Evolutionary conservation across 2,329 filamentous ascomycete genomes (phyloP).

Genomic region (Aspergillus fructus): DNA sequence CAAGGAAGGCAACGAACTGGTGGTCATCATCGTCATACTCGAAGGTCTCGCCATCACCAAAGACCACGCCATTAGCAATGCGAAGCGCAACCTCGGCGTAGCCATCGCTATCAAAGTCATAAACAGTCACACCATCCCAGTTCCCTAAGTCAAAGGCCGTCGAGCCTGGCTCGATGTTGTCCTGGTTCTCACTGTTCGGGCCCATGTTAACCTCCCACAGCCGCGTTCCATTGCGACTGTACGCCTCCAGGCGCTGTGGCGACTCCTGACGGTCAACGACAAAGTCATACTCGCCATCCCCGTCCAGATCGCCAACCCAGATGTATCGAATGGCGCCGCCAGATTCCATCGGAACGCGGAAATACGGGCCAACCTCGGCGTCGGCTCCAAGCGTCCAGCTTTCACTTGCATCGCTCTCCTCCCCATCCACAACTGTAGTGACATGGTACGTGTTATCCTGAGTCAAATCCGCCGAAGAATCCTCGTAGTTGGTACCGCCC

Average conservation of each 20-base stretch:
- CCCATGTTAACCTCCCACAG: constrained; percentile 2
- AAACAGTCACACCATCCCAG: constrained; percentile 7
- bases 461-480: neutral
- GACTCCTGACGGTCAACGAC: constrained; percentile 2
- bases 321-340: neutral
- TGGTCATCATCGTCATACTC: neutral
- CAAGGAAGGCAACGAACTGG: constrained; percentile 1
- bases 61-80: constrained; percentile 7
- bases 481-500: constrained; percentile 2
- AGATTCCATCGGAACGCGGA: constrained; percentile 1
- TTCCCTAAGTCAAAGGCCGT: neutral
- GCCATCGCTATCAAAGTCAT: constrained; percentile 7
- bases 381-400: neutral
- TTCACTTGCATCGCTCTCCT: neutral
- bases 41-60: constrained; percentile 3
- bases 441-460: constrained; percentile 6
- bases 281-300: constrained; percentile 11
- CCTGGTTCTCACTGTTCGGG: constrained; percentile 8
- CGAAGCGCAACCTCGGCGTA: neutral
- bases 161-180: constrained; percentile 3
- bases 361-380: neutral
- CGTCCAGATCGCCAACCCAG: constrained; percentile 10
- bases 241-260: constrained; percentile 4
- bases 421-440: neutral
- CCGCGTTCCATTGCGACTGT: neutral